Evolutionary conservation across 495 filamentous ascomycete species (phyloP).

Genomic region (Neurospora sp.): DNA sequence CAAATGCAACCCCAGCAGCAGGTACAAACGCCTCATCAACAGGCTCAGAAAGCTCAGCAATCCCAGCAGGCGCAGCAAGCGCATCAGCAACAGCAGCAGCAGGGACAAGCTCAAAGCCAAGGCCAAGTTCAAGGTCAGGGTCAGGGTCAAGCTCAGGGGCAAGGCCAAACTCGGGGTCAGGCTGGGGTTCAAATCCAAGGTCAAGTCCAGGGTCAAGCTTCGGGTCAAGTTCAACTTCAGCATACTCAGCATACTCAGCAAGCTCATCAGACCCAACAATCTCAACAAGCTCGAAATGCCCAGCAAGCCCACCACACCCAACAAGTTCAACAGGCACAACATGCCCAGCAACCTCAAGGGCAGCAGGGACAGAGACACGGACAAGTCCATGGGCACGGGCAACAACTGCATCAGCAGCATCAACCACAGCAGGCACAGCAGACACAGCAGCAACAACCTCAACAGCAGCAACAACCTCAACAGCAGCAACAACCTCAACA

Average conservation of each 20-base stretch:
- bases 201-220: not conserved
- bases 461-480: slow-evolving; percentile 2
- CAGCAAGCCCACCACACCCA: slow-evolving; percentile 1
- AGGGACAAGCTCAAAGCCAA: not conserved
- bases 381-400: not conserved
- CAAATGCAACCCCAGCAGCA: not conserved
- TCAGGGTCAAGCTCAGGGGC: not conserved
- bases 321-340: slow-evolving; percentile 5
- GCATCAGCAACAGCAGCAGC: not conserved
- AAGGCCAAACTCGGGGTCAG: not conserved
- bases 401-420: slow-evolving; percentile 5
- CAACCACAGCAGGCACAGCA: slow-evolving; percentile 9
- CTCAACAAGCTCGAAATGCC: not conserved
- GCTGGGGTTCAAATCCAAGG: not conserved
- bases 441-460: slow-evolving; percentile 12
- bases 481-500: not conserved
- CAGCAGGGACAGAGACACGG: slow-evolving; percentile 13
- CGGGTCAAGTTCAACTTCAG: slow-evolving; percentile 1
- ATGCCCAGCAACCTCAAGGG: slow-evolving; percentile 10
- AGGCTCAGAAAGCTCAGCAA: not conserved
- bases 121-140: not conserved
- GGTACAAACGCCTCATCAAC: not conserved
- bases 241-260: slow-evolving; percentile 7
- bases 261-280: not conserved
- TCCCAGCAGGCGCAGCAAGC: not conserved